Evolutionary conservation across 1,139 yeast species (phyloP).

Genomic region (Nakaseomyces delphensis): DNA sequence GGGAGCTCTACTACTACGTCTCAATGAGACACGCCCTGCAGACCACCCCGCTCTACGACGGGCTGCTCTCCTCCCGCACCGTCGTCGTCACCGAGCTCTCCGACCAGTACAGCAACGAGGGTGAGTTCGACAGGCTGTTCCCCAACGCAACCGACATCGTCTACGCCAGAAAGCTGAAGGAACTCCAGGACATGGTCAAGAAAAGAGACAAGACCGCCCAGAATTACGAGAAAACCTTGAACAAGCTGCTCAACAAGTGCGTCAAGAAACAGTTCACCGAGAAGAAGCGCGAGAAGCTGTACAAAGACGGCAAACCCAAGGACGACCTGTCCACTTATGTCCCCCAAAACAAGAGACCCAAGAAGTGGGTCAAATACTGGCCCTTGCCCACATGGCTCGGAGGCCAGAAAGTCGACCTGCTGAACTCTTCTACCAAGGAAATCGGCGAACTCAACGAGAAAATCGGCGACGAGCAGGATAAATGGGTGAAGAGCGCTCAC

Average conservation of each 20-base stretch:
- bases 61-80: constrained; percentile 56
- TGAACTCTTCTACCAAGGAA: constrained; percentile 48
- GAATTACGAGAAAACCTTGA: constrained; percentile 54
- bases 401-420: constrained; percentile 51
- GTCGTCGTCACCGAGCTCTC: constrained; percentile 58
- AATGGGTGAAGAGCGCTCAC: constrained; percentile 32
- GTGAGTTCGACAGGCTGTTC: constrained; percentile 45
- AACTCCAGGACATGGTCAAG: constrained; percentile 44
- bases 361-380: constrained; percentile 19
- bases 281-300: constrained; percentile 31
- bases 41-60: constrained; percentile 64
- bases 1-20: constrained; percentile 60
- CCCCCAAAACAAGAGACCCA: constrained; percentile 57
- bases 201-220: constrained; percentile 47
- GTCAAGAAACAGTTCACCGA: constrained; percentile 49
- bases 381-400: constrained; percentile 16
- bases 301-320: constrained; percentile 31
- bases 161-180: constrained; percentile 53
- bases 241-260: constrained; percentile 47
- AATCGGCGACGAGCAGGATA: constrained; percentile 44
- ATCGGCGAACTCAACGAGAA: constrained; percentile 49
- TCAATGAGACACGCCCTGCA: constrained; percentile 59
- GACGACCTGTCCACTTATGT: constrained; percentile 50
- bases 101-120: constrained; percentile 41
- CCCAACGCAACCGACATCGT: constrained; percentile 54